Conservation (phyloP, 108 stramenopile genomes). For the Licmophora abbreviata region DNA sequence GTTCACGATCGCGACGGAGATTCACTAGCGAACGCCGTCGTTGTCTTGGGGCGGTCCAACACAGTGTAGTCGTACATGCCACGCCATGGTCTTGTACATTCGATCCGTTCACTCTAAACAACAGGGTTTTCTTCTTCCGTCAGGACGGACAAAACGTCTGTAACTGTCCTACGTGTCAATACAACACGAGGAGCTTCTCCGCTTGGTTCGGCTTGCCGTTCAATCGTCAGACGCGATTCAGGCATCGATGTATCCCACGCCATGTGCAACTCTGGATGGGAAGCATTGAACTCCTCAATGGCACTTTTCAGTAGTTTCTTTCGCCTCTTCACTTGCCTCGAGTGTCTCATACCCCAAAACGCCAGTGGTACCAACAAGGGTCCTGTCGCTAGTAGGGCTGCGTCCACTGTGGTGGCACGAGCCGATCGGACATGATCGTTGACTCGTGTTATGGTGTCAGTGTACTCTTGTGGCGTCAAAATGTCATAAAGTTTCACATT, state of each 20-base stretch:
- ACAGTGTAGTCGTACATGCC: no score
- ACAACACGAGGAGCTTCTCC: no score
- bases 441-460: constrained; percentile 29
- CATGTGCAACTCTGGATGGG: constrained; percentile 25
- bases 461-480: constrained; percentile 47
- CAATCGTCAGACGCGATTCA: constrained; percentile 20
- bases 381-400: constrained; percentile 41
- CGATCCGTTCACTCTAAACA: no score
- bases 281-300: constrained; percentile 54
- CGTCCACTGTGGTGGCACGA: constrained; percentile 39
- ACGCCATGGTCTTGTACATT: no score
- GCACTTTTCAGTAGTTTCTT: constrained; percentile 33
- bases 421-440: constrained; percentile 44
- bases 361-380: constrained; percentile 53
- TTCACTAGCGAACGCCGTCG: no score
- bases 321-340: constrained; percentile 35
- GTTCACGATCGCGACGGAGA: no score
- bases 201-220: constrained; percentile 15
- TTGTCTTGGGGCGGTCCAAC: no score
- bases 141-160: no score
- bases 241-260: constrained; percentile 27
- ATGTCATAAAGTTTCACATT: constrained; percentile 29
- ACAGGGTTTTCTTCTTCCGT: no score
- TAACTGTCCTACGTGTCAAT: no score
- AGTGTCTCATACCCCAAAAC: constrained; percentile 60